phyloP scores from a whole-genome alignment of 345 rosid genomes.

The Populus nigra region DNA sequence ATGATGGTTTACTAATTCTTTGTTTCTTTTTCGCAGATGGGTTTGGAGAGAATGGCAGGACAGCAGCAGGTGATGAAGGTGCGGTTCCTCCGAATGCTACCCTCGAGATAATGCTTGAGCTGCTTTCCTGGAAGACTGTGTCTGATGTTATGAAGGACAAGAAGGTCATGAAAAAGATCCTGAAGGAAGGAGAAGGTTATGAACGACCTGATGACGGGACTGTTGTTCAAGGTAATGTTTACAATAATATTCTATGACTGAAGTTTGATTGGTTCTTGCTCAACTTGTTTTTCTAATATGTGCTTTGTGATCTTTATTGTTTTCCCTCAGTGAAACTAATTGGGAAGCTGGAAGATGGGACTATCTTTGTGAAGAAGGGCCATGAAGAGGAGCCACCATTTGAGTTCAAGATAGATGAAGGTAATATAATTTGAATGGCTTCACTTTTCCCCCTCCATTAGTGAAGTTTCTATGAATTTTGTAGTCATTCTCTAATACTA shows the following conservation, averaged over 20 bases:
- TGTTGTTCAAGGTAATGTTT: slow-evolving; percentile 45
- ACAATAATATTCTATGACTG: neutral
- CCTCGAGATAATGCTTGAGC: slow-evolving; percentile 54
- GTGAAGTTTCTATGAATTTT: neutral
- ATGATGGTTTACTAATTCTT: neutral
- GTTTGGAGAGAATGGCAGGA: slow-evolving; percentile 84
- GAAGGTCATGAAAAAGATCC: slow-evolving; percentile 73
- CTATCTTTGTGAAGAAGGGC: slow-evolving; percentile 72
- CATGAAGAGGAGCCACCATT: slow-evolving; percentile 59
- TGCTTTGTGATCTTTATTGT: neutral
- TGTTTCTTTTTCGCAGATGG: slow-evolving; percentile 57
- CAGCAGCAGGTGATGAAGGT: slow-evolving; percentile 46
- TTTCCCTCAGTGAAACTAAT: slow-evolving; percentile 67
- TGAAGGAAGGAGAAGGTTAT: slow-evolving; percentile 88
- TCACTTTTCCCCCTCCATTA: neutral
- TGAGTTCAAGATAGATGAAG: slow-evolving; percentile 89
- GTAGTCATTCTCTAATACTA: neutral
- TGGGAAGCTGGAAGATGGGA: slow-evolving; percentile 82
- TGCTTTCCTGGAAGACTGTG: slow-evolving; percentile 86
- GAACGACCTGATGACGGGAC: slow-evolving; percentile 85
- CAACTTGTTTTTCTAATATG: neutral
- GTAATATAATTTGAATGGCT: slow-evolving; percentile 24
- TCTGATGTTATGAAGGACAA: slow-evolving; percentile 76
- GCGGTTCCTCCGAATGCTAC: slow-evolving; percentile 83
- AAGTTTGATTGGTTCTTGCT: neutral